Base-by-base conservation (phyloP, 2,329 filamentous ascomycete genomes). In the Cladorrhinum sp. region DNA sequence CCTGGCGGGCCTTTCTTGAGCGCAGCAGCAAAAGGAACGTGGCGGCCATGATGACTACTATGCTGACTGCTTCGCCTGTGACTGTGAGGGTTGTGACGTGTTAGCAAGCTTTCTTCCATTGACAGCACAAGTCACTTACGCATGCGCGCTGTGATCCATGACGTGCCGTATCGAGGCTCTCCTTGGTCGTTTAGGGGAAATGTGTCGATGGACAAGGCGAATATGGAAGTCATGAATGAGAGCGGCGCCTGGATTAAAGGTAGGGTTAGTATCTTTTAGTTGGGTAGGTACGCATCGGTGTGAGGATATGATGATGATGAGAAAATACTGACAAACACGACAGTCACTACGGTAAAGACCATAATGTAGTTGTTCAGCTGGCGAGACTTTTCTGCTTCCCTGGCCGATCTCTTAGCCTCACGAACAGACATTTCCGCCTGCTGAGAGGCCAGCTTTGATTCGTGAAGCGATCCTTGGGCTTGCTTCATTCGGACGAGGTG, bases 211-310 rank as follows among this genome's bases (percentile, higher is more conserved):
- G 52, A 18, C 3, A 55, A 2, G 5, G 52, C 52, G n/a, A 55
- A 55, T 2, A 55, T 1, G 10, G 2, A 9, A 10, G 36, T 7
- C 52, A 55, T 55, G 18, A 55, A 55, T 20, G 52, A 32, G 6
- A 55, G 10, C 10, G 52, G 52, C 36, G 52, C 45, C 52, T 55
- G 24, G 32, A 36, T n/a, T n/a, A n/a, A n/a, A n/a, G n/a, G n/a
- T n/a, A n/a, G n/a, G n/a, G n/a, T n/a, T n/a, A n/a, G n/a, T 12
- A 16, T 36, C 32, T 9, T 3, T 36, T 36, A 36, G 32, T 12
- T n/a, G n/a, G n/a, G n/a, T n/a, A n/a, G n/a, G n/a, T n/a, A n/a
- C n/a, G n/a, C n/a, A n/a, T n/a, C n/a, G n/a, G n/a, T n/a, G n/a
- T n/a, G n/a, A n/a, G n/a, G n/a, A n/a, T n/a, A n/a, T n/a, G n/a